These are phyloP conservation scores for Cercospora canescens DNA, from an alignment of 2,329 filamentous ascomycete species.

Conservation along the genomic window DNA sequence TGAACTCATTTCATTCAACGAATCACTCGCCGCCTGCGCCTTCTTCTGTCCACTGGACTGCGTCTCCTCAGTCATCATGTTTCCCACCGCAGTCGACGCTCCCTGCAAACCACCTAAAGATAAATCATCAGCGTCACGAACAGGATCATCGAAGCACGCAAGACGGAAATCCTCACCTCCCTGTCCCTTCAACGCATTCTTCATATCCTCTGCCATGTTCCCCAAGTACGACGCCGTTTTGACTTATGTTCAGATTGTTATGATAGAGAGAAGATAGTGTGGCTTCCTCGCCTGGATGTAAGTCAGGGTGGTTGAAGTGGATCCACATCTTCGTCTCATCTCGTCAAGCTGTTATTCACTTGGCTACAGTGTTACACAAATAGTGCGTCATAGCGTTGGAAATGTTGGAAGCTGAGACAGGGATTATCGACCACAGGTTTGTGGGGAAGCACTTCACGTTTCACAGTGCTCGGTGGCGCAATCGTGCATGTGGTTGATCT, in stretches of 20 bases:
- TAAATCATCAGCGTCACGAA: neutral
- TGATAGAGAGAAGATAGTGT: neutral
- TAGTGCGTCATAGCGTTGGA: conserved; percentile 7
- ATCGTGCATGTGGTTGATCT: neutral
- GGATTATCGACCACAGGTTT: neutral
- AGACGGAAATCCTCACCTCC: conserved; percentile 22
- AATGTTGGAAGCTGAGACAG: conserved; percentile 12
- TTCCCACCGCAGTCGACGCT: conserved; percentile 27
- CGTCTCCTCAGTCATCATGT: conserved; percentile 29
- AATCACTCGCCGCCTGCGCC: conserved; percentile 28
- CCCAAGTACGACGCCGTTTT: conserved; percentile 18
- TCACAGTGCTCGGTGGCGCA: neutral
- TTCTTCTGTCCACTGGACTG: conserved; percentile 32
- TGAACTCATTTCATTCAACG: conserved; percentile 28
- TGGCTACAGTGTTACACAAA: conserved; percentile 5
- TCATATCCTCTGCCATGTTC: conserved; percentile 30
- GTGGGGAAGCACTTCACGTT: neutral
- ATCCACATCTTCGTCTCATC: neutral
- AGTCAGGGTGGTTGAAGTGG: neutral
- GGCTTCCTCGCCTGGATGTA: conserved; percentile 1
- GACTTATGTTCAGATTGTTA: neutral
- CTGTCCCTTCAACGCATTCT: conserved; percentile 33
- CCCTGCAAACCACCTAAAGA: conserved; percentile 31
- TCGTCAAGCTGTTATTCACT: conserved; percentile 1
- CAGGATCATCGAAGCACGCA: neutral